These are phyloP conservation scores for Magnusiomyces paraingens DNA, from an alignment of 1,139 yeast genomes.

Conservation along the genomic window DNA sequence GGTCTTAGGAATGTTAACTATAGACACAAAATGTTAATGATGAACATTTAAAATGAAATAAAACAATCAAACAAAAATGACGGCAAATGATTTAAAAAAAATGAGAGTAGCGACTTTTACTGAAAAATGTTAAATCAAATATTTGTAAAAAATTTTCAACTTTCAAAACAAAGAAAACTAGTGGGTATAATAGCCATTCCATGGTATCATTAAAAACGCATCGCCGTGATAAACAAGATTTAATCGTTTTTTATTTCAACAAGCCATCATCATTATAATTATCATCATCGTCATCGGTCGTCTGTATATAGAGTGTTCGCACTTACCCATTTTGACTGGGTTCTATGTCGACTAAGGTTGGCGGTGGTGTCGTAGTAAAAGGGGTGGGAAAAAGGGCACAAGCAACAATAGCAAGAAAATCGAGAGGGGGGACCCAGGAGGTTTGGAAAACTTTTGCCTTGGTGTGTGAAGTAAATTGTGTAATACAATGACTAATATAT, in stretches of 20 bases:
- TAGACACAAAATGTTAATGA: conserved; percentile 4
- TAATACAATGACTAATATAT: neutral
- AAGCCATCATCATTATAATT: too few relatives aligned
- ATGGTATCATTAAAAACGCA: too few relatives aligned
- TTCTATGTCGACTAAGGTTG: conserved; percentile 13
- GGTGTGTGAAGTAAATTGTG: neutral
- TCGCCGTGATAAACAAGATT: too few relatives aligned
- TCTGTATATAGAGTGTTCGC: neutral
- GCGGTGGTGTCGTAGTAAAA: conserved; percentile 8
- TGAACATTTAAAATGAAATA: neutral
- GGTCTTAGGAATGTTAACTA: conserved; percentile 99
- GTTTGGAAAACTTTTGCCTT: conserved; percentile 3
- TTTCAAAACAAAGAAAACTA: too few relatives aligned
- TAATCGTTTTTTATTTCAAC: too few relatives aligned
- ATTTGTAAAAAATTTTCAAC: too few relatives aligned
- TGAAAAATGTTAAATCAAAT: too few relatives aligned
- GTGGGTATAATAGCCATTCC: too few relatives aligned
- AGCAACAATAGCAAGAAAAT: conserved; percentile 2
- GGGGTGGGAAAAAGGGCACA: conserved; percentile 9
- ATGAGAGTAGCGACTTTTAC: too few relatives aligned
- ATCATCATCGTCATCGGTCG: too few relatives aligned
- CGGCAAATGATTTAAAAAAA: neutral
- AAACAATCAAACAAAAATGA: neutral
- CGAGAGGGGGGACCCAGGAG: conserved; percentile 2
- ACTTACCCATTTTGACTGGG: conserved; percentile 13